Evolutionary conservation across 2,329 filamentous ascomycete genomes (phyloP), one percentile per base, ranked within the genome.

Genomic region (Fusarium praegraminearum): DNA sequence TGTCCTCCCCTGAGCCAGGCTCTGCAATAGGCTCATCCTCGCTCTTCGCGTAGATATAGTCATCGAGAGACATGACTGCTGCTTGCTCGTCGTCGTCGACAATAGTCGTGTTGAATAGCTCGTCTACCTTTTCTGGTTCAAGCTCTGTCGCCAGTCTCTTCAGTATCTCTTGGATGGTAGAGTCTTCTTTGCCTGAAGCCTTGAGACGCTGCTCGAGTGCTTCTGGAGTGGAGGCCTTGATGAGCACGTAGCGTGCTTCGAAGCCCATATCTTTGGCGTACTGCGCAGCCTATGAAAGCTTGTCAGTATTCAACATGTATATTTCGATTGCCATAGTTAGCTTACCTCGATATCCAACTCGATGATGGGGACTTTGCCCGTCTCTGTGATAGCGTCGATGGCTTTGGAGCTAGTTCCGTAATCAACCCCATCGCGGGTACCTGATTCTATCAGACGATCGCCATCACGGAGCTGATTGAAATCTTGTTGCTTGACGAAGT

Each of bases 351-450:
- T 73, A 57, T 85, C 83, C 72, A 89, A 80, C 65, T 84, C 81
- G 69, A 89, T 81, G 5, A 90, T 69, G 3, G 88, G 84, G 32
- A 94, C 86, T 76, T 90, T 90, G 41, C 86, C 86, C 11, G 80
- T 76, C 46, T 86, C 84, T 20, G 80, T 77, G 26, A 89, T 81
- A 15, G 81, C 80, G 18, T 87, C 85, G 1, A 89, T 80, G 3
- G 81, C 79, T 62, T 84, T 86, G 63, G 80, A 81, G 74, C 83
- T 88, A 3, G 87, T 90, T 24, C 88, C 89, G 64, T 88, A 89
- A 67, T 84, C 80, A 43, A 80, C 77, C 4, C 81, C 84, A 16
- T 83, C 82, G 24, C 82, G 80, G 51, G 83, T 83, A 41, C 81
- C 83, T 65, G 84, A 89, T 74, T 89, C 87, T 40, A 90, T 77